phyloP scores from a whole-genome alignment of 352 stramenopile genomes.

The Globisporangium echinulatum region DNA sequence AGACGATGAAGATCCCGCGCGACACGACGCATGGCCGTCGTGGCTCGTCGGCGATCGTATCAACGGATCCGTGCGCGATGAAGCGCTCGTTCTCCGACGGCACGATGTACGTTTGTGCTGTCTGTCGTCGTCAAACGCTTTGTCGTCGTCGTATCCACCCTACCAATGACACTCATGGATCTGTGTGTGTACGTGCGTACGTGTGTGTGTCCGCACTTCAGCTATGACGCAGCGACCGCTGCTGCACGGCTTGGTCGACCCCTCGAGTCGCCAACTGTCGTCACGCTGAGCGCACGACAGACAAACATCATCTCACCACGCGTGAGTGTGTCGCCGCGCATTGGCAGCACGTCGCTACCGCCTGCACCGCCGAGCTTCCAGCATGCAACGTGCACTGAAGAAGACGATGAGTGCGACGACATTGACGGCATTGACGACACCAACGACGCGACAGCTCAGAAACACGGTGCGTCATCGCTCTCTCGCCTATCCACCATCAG shows the following conservation, averaged over 20 bases:
- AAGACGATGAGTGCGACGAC: slow-evolving; percentile 1
- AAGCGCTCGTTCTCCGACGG: slow-evolving; percentile 63
- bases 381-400: slow-evolving; percentile 7
- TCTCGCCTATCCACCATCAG: not conserved
- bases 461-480: slow-evolving; percentile 10
- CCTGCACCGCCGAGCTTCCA: slow-evolving; percentile 18
- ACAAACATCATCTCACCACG: slow-evolving; percentile 29
- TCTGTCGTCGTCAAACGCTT: too few relatives aligned
- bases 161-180: too few relatives aligned
- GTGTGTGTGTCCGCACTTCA: not conserved
- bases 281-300: slow-evolving; percentile 8
- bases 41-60: slow-evolving; percentile 20
- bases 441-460: not conserved
- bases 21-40: slow-evolving; percentile 26
- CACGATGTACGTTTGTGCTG: slow-evolving; percentile 47
- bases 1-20: slow-evolving; percentile 15
- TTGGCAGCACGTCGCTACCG: slow-evolving; percentile 2
- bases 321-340: slow-evolving; percentile 10
- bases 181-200: too few relatives aligned
- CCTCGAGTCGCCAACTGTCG: slow-evolving; percentile 21
- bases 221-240: not conserved
- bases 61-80: slow-evolving; percentile 20
- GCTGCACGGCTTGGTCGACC: too few relatives aligned
- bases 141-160: too few relatives aligned
- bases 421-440: slow-evolving; percentile 2